Conservation (phyloP, 768 basidiomycete species). For the Xerocomellus intermedius region DNA sequence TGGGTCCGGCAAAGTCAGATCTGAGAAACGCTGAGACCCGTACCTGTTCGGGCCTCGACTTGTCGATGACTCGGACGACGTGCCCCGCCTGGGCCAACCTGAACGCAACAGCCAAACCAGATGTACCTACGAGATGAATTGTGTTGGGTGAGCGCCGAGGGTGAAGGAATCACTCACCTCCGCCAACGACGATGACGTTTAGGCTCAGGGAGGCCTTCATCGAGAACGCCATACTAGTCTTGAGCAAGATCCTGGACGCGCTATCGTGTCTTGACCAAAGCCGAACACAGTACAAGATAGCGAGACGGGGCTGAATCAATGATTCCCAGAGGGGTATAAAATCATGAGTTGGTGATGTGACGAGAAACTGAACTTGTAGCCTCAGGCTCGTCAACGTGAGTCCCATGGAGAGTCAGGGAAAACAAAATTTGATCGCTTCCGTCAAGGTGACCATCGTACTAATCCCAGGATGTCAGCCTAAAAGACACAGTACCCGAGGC, state of each 20-base stretch:
- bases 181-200: constrained; percentile 16
- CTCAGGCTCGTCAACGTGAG: not conserved
- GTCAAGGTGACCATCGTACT: not conserved
- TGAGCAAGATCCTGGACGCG: not conserved
- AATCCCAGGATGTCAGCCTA: not conserved
- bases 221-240: constrained; percentile 1
- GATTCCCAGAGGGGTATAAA: not conserved
- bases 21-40: not conserved
- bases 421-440: constrained; percentile 5
- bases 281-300: not conserved
- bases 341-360: not conserved
- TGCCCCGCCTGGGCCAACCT: constrained; percentile 56
- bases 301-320: not conserved
- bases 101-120: constrained; percentile 54
- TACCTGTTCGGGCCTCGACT: constrained; percentile 42
- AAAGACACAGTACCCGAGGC: not conserved
- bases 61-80: constrained; percentile 50
- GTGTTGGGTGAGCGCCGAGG: not conserved
- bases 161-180: constrained; percentile 12
- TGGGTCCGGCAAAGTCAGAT: not conserved
- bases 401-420: not conserved
- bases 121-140: constrained; percentile 30
- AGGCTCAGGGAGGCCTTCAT: constrained; percentile 14
- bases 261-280: not conserved
- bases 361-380: not conserved